Percentiles rank a stretch among this genome's conserved stretches.
These are phyloP conservation scores for Yarrowia sp. DNA, from an alignment of 805 yeast species.

Conservation along the genomic window DNA sequence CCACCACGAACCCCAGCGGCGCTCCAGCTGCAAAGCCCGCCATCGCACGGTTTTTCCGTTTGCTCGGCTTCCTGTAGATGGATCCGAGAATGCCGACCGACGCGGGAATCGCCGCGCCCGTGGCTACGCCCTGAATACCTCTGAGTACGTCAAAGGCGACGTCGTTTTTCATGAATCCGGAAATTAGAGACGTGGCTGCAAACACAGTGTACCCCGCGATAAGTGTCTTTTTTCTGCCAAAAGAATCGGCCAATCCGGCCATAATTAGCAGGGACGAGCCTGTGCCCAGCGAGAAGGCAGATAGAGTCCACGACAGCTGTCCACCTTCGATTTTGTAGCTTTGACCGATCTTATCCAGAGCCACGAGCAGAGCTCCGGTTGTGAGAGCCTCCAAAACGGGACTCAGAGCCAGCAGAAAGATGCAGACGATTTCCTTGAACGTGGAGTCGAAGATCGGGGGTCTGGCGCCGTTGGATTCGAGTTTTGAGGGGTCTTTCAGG, in stretches of 20 bases:
- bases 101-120: conserved; percentile 57
- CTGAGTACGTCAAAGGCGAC: conserved; percentile 54
- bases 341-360: conserved; percentile 52
- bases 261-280: conserved; percentile 55
- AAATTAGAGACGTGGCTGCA: conserved; percentile 48
- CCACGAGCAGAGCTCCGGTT: conserved; percentile 51
- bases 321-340: conserved; percentile 54
- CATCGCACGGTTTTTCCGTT: conserved; percentile 55
- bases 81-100: conserved; percentile 58
- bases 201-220: conserved; percentile 51
- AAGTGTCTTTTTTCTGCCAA: conserved; percentile 55
- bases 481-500: not conserved
- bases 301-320: conserved; percentile 55
- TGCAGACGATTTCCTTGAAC: conserved; percentile 49
- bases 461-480: not conserved
- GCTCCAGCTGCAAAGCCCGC: conserved; percentile 57
- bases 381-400: conserved; percentile 54
- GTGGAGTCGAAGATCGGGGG: conserved; percentile 16
- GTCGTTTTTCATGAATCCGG: conserved; percentile 46
- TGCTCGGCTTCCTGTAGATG: conserved; percentile 51
- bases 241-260: conserved; percentile 57
- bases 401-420: conserved; percentile 51
- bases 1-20: conserved; percentile 57
- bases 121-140: conserved; percentile 55
- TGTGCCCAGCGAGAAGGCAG: conserved; percentile 54